These are phyloP conservation scores for Exsudoporus floridanus DNA, from an alignment of 1,284 basidiomycete genomes.

Conservation along the genomic window DNA sequence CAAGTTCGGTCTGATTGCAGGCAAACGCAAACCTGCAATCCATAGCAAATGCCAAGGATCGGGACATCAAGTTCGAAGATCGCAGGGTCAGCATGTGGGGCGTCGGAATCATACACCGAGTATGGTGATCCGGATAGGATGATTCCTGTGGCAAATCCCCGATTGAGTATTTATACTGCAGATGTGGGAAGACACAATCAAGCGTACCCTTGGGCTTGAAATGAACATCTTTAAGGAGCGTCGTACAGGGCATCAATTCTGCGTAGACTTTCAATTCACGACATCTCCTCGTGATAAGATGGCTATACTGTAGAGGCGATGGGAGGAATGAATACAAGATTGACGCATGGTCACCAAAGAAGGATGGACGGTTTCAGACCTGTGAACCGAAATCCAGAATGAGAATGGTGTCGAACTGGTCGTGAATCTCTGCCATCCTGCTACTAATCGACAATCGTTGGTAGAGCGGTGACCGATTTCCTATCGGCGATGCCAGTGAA, in stretches of 20 bases:
- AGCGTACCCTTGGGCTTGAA: constrained; percentile 91
- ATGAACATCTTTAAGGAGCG: constrained; percentile 83
- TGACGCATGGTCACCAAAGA: not conserved
- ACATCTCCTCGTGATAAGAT: constrained; percentile 97
- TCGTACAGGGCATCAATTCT: constrained; percentile 97
- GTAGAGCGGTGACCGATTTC: not conserved
- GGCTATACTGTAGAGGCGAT: constrained; percentile 74
- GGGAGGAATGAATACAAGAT: constrained; percentile 5
- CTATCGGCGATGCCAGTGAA: not conserved
- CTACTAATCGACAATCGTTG: not conserved
- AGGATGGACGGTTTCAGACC: constrained; percentile 45
- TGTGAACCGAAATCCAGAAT: constrained; percentile 99
- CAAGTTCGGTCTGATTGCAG: not conserved
- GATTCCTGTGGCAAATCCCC: constrained; percentile 60
- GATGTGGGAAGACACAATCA: not conserved
- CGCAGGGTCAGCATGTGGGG: constrained; percentile 94
- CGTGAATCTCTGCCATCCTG: constrained; percentile 82
- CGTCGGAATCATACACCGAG: constrained; percentile 92
- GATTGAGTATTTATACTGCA: not conserved
- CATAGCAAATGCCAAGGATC: constrained; percentile 97
- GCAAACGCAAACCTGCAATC: constrained; percentile 71
- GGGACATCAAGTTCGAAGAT: constrained; percentile 92
- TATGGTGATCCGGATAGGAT: constrained; percentile 98
- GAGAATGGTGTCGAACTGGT: constrained; percentile 94
- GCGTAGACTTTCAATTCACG: constrained; percentile 98